Conservation (phyloP, 805 yeast species). For the Priceomyces fermenticarens region DNA sequence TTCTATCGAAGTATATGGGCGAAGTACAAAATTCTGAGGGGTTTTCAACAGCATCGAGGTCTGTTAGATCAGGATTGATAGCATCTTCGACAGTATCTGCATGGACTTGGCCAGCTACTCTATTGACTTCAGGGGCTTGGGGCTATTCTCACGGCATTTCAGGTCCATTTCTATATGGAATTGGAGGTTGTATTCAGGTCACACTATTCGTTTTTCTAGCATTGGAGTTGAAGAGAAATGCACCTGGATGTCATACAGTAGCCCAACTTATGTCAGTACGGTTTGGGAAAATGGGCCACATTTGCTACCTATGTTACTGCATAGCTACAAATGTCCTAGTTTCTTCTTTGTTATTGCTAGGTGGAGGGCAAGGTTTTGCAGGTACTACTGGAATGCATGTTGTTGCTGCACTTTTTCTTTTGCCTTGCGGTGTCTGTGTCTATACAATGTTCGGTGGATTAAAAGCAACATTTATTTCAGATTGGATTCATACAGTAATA, state of each 20-base stretch:
- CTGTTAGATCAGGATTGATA: constrained; percentile 40
- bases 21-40: constrained; percentile 42
- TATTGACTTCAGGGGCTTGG: constrained; percentile 31
- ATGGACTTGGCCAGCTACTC: constrained; percentile 45
- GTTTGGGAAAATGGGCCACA: constrained; percentile 26
- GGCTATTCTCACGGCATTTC: constrained; percentile 41
- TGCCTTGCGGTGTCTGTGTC: constrained; percentile 22
- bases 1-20: constrained; percentile 33
- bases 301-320: constrained; percentile 21
- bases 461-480: constrained; percentile 48
- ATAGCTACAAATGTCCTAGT: constrained; percentile 20
- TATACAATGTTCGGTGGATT: constrained; percentile 58
- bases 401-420: constrained; percentile 19
- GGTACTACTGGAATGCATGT: constrained; percentile 73
- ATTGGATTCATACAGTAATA: constrained; percentile 23
- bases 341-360: constrained; percentile 18
- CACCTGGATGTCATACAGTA: constrained; percentile 3
- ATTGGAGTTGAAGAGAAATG: constrained; percentile 15
- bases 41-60: constrained; percentile 44
- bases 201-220: constrained; percentile 17
- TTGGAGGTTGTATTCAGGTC: constrained; percentile 24
- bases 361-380: constrained; percentile 61
- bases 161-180: constrained; percentile 36
- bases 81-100: constrained; percentile 43
- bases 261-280: constrained; percentile 10